phyloP scores from a whole-genome alignment of 2,329 filamentous ascomycete genomes.

The Curvularia sp. region DNA sequence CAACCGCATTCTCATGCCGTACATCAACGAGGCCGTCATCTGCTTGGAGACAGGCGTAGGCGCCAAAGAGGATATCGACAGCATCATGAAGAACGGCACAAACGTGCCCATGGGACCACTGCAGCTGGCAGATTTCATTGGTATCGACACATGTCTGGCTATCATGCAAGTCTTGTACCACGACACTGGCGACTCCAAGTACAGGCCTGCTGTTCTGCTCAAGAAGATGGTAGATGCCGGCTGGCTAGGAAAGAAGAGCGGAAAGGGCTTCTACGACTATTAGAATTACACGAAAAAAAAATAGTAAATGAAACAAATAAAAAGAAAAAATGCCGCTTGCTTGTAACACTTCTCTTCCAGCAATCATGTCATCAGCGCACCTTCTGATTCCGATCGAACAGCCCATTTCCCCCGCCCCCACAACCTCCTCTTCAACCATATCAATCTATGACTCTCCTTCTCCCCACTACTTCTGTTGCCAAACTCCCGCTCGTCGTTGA shows the following conservation, averaged over 20 bases:
- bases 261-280: constrained; percentile 95
- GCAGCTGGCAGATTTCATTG: constrained; percentile 94
- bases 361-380: background rate
- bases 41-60: constrained; percentile 95
- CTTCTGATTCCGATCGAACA: background rate
- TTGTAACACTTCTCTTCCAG: background rate
- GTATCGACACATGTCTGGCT: constrained; percentile 90
- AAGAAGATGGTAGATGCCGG: constrained; percentile 97
- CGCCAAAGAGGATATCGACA: constrained; percentile 88
- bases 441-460: background rate
- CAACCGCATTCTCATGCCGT: constrained; percentile 97
- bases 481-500: background rate
- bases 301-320: no score
- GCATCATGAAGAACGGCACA: constrained; percentile 99
- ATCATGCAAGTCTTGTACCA: constrained; percentile 96
- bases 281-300: background rate
- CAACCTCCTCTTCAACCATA: background rate
- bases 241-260: constrained; percentile 96
- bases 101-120: constrained; percentile 98
- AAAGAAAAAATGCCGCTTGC: background rate
- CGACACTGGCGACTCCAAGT: constrained; percentile 95
- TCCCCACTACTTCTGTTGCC: background rate
- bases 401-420: background rate
- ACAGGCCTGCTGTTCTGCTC: constrained; percentile 85
- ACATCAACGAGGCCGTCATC: constrained; percentile 97